Percentiles rank a stretch among this genome's conserved stretches.
phyloP scores from a whole-genome alignment of 1,284 basidiomycete genomes.

The Polyporus tsugae region DNA sequence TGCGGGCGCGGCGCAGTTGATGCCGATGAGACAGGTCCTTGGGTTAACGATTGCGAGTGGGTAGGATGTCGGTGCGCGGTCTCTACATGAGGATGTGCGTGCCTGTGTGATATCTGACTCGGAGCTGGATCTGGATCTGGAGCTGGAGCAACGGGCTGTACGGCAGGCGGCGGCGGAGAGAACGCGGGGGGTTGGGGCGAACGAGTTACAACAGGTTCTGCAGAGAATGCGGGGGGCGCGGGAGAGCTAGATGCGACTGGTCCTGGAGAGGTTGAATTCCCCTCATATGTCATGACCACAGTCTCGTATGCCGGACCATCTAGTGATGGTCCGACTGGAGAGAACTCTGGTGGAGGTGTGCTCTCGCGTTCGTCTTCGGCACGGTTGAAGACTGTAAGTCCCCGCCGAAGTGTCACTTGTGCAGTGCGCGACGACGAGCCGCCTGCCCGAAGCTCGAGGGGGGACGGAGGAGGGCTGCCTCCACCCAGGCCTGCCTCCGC shows the following conservation, averaged over 20 bases:
- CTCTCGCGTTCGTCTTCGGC: slow-evolving; percentile 26
- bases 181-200: slow-evolving; percentile 14
- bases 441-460: not conserved
- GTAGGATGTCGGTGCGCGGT: slow-evolving; percentile 14
- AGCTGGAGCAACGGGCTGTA: not conserved
- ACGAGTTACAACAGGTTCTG: slow-evolving; percentile 21
- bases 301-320: slow-evolving; percentile 51
- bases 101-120: not conserved
- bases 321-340: slow-evolving; percentile 46
- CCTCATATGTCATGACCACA: slow-evolving; percentile 39
- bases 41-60: slow-evolving; percentile 21
- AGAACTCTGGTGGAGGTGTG: slow-evolving; percentile 54
- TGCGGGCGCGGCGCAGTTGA: slow-evolving; percentile 16
- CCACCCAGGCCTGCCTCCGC: slow-evolving; percentile 36
- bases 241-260: slow-evolving; percentile 17
- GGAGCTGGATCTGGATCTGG: not conserved
- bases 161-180: not conserved
- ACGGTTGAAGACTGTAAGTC: slow-evolving; percentile 23
- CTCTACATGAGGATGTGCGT: slow-evolving; percentile 6
- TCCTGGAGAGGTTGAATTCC: slow-evolving; percentile 41
- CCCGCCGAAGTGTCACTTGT: slow-evolving; percentile 15
- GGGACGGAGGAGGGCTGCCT: slow-evolving; percentile 13
- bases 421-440: slow-evolving; percentile 8
- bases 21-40: slow-evolving; percentile 2
- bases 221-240: slow-evolving; percentile 16